Evolutionary conservation across 805 yeast species (phyloP).

Genomic region (Zygosaccharomyces siamensis): DNA sequence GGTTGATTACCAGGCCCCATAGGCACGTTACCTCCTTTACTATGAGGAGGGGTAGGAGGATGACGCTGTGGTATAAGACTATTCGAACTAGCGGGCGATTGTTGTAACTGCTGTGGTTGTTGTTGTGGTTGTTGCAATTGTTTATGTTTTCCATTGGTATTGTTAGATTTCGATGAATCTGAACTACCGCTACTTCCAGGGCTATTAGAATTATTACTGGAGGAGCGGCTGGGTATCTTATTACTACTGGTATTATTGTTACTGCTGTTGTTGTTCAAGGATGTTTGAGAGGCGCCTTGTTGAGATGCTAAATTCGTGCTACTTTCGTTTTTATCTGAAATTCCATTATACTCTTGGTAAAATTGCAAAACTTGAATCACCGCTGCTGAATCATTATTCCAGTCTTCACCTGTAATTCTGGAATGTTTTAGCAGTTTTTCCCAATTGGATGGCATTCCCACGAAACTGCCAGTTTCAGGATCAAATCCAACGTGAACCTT

Average conservation of each 20-base stretch:
- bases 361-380: constrained; percentile 88
- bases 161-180: constrained; percentile 1
- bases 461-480: constrained; percentile 78
- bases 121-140: constrained; percentile 6
- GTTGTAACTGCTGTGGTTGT: constrained; percentile 9
- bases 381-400: constrained; percentile 90
- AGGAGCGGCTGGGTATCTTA: constrained; percentile 1
- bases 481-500: constrained; percentile 86
- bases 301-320: constrained; percentile 2
- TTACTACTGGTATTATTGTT: neutral
- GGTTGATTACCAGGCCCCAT: constrained; percentile 2
- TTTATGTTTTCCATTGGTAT: constrained; percentile 3
- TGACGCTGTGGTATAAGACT: constrained; percentile 26
- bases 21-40: constrained; percentile 5
- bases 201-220: neutral
- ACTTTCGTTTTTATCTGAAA: constrained; percentile 12
- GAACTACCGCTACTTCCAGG: constrained; percentile 4
- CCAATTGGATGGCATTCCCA: constrained; percentile 95
- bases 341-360: constrained; percentile 46
- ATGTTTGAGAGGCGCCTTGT: constrained; percentile 3
- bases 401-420: constrained; percentile 87
- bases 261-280: constrained; percentile 6
- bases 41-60: constrained; percentile 29
- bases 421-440: constrained; percentile 76
- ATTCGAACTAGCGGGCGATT: constrained; percentile 14